Conservation (phyloP, 2,329 filamentous ascomycete species). For the Colletotrichum sp. region DNA sequence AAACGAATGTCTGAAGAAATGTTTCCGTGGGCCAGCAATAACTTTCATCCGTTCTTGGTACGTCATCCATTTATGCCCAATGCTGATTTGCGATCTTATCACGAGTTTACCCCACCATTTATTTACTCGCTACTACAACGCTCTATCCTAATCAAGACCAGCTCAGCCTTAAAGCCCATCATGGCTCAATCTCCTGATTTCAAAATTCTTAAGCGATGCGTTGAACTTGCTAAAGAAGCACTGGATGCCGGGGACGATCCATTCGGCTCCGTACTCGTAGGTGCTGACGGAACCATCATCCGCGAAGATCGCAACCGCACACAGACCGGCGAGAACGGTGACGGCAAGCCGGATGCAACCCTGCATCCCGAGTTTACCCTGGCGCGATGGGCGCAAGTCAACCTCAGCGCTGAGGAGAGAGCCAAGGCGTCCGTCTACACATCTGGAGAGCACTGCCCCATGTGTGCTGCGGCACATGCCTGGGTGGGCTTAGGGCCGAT, state of each 20-base stretch:
- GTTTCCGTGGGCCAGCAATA: not conserved
- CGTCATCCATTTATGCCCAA: not conserved
- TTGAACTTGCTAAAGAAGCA: conserved; percentile 40
- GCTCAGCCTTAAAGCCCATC: rapidly evolving
- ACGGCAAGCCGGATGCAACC: conserved; percentile 33
- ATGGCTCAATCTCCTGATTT: conserved; percentile 18
- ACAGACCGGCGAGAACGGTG: conserved; percentile 30
- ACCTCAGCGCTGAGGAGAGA: conserved; percentile 41
- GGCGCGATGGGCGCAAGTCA: conserved; percentile 40
- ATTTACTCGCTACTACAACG: not conserved
- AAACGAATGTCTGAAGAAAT: not conserved
- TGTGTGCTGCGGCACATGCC: conserved; percentile 40
- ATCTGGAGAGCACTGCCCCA: conserved; percentile 41
- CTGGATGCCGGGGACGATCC: conserved; percentile 39
- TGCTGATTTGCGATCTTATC: not conserved
- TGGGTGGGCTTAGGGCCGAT: conserved; percentile 39
- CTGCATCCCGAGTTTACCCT: conserved; percentile 41
- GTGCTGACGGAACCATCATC: conserved; percentile 28
- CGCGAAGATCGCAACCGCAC: conserved; percentile 39
- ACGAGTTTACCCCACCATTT: not conserved
- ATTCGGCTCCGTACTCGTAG: conserved; percentile 41
- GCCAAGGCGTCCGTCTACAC: conserved; percentile 41
- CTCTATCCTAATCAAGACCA: rapidly evolving
- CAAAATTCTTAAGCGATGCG: conserved; percentile 23
- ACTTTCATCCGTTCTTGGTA: not conserved